A percentile compares a stretch with the other conserved stretches of the same genome.
Conservation (phyloP, 352 stramenopile species). For the Pythium grandisporangium region DNA sequence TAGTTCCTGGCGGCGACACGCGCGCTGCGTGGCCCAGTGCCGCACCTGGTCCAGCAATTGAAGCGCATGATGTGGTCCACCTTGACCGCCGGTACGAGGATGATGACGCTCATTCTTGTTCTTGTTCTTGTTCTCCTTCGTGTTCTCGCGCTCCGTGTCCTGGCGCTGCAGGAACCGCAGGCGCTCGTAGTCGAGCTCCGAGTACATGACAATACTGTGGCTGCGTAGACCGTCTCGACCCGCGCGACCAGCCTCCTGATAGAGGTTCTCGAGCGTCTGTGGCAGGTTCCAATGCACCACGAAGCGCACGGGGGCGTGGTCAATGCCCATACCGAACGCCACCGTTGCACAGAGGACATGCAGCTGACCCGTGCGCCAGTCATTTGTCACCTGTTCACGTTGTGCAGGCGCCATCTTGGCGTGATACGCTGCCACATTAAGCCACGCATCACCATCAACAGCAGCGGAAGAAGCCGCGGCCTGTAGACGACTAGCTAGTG, state of each 20-base stretch:
- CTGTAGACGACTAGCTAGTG: conserved; percentile 20
- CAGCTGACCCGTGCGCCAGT: conserved; percentile 34
- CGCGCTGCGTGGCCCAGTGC: conserved; percentile 30
- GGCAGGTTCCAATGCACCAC: conserved; percentile 85
- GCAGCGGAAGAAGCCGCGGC: too few relatives aligned
- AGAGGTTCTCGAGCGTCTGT: conserved; percentile 94
- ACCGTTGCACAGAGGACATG: conserved; percentile 89
- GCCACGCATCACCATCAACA: conserved; percentile 13
- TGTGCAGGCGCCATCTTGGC: conserved; percentile 31
- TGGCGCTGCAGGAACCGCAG: conserved; percentile 41
- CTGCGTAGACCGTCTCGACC: conserved; percentile 88
- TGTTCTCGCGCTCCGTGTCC: conserved; percentile 2
- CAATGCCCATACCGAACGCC: conserved; percentile 91
- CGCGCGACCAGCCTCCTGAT: conserved; percentile 93
- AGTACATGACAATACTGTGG: conserved; percentile 84
- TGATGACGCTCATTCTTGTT: not conserved
- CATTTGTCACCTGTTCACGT: conserved; percentile 26
- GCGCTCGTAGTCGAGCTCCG: conserved; percentile 29
- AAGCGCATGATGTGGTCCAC: conserved; percentile 14
- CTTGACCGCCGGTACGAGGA: not conserved
- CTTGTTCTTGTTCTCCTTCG: conserved; percentile 3
- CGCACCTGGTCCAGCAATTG: conserved; percentile 28
- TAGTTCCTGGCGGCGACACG: conserved; percentile 40
- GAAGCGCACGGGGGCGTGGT: conserved; percentile 86
- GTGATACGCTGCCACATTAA: conserved; percentile 36